phyloP scores from a whole-genome alignment of 495 filamentous ascomycete species.

The Penicillium chermesinum region DNA sequence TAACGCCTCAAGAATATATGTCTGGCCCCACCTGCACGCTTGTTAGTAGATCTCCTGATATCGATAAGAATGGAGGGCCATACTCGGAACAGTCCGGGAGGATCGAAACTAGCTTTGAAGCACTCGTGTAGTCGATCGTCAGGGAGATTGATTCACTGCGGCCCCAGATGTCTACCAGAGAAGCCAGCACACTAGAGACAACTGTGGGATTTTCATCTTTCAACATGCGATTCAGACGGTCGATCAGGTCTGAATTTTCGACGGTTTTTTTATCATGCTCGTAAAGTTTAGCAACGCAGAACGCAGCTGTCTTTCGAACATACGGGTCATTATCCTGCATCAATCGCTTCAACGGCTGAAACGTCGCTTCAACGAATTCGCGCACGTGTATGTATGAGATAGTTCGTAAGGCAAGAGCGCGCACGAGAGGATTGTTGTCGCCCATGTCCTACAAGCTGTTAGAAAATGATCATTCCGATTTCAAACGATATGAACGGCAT shows the following conservation, averaged over 20 bases:
- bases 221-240: slow-evolving; percentile 82
- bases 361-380: slow-evolving; percentile 89
- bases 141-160: slow-evolving; percentile 95
- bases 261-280: slow-evolving; percentile 91
- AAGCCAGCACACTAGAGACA: slow-evolving; percentile 86
- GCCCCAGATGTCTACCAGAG: slow-evolving; percentile 98
- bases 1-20: slow-evolving; percentile 94
- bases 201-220: slow-evolving; percentile 97
- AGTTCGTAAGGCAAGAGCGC: slow-evolving; percentile 87
- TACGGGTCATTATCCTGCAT: slow-evolving; percentile 90
- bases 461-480: background rate
- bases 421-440: slow-evolving; percentile 86
- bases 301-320: slow-evolving; percentile 94
- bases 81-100: slow-evolving; percentile 96
- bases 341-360: slow-evolving; percentile 74
- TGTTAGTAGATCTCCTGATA: slow-evolving; percentile 20
- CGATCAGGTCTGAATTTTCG: slow-evolving; percentile 86
- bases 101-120: slow-evolving; percentile 96
- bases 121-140: slow-evolving; percentile 94
- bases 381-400: slow-evolving; percentile 97
- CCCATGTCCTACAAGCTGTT: slow-evolving; percentile 71
- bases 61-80: slow-evolving; percentile 31
- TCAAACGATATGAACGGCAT: background rate
- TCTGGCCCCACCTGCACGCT: slow-evolving; percentile 86
- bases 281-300: slow-evolving; percentile 95